Base-by-base conservation (phyloP, 225 moss, liverwort and hornwort species). In the Pleurozium schreberi region DNA sequence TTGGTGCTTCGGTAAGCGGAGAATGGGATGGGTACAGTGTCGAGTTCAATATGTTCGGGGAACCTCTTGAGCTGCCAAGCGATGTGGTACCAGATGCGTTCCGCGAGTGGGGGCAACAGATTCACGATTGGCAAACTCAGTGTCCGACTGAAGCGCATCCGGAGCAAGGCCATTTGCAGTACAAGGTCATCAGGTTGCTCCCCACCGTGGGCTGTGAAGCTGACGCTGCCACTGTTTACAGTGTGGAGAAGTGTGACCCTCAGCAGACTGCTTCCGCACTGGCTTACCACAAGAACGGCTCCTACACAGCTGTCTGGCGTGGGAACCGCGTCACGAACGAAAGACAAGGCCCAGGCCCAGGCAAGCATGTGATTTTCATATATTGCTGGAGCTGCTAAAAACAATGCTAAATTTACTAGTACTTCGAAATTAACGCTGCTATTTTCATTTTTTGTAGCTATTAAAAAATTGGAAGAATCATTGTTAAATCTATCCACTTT, bases 201-300 rank as follows among this genome's bases (percentile, higher is more conserved):
- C 98, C 98, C 10, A 97, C 96, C 17, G 98, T 97, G 45, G 97
- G 96, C 43, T 96, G 97, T 85, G 98, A 98, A 88, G 98, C 96
- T n/a, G 97, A 98, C 91, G 97, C 97, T 81, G 97, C 96, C 83
- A 96, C 95, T 40, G 89, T 91, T 28, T 91, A 94, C 78, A 92
- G 95, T 82, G 88, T 87, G 11, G 96, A 96, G 84, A 92, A 92
- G 52, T 87, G 91, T 73, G 93, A 95, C 85, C 61, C 70, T 26
- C 77, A 76, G 34, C 8, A 81, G 43, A 84, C 66, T 7, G 93
- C 96, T 33, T 88, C 93, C 57, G 88, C 77, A 27, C 95, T 94
- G 34, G 94, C 94, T 82, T 96, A 93, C 75, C 99, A 99, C 83
- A 50, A 65, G 45, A 90, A 88, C 87, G 99, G 99, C 33, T 96